Evolutionary conservation across 192 early-diverging fungal genomes (phyloP), one percentile per base, ranked within the genome.

Genomic region (Phycomyces nitens): DNA sequence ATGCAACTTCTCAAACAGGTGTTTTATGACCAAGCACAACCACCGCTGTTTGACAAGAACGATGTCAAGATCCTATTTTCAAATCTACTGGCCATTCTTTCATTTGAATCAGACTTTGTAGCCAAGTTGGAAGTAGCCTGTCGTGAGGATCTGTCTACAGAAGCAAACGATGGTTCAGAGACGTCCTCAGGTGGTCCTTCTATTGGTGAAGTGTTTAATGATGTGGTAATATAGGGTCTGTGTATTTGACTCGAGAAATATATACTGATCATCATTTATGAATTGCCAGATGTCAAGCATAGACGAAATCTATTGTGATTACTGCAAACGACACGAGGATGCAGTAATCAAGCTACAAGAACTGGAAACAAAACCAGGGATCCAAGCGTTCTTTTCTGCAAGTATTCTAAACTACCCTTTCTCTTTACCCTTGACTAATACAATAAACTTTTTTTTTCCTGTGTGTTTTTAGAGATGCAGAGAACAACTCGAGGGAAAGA

Each of bases 321-420:
- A 92, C 56, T 90, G 89, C 73, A 90, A 89, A 69, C 71, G 85
- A 60, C 89, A 91, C 62, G 88, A 92, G 66, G 77, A 84, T 41
- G 79, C 85, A 18, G 79, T 88, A 51, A 68, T 74, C 9, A 77
- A 78, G 66, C 62, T 92, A 11, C 79, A 80, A 59, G 91, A 92
- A 71, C 76, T 85, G 52, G 76, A 79, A 23, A 59, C 53, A 22
- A 56, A 65, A 22, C 66, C 63, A 15, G 26, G 64, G 18, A 59
- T 81, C 29, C 73, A 84, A 72, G 57, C 62, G 20, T 82, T 80
- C 58, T 68, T 77, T 58, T 76, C 71, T 69, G 86, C 79, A 67
- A 49, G 42, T 64, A 68, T 59, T 43, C 55, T 10, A 52, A 56
- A 44, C 1, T 11, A n/a, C n/a, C n/a, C n/a, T n/a, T n/a, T n/a